Evolutionary conservation across 768 basidiomycete species (phyloP), one percentile per base, ranked within the genome.

Genomic region (Termitomyces sp.): DNA sequence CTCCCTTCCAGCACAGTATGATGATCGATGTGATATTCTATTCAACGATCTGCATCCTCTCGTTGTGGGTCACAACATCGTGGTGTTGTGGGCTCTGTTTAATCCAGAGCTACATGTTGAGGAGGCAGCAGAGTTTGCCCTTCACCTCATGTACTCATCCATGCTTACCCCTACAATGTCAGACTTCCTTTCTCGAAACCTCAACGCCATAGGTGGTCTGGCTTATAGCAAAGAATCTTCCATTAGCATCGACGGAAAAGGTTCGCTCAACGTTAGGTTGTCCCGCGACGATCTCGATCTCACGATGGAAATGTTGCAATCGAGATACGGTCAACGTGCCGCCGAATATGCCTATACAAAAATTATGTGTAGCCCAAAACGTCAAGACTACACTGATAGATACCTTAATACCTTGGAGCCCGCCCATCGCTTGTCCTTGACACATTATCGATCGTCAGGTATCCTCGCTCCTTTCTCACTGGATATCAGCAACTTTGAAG

Each of bases 331-430:
- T 18, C 49, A 64, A 16, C 29, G 53, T n/a, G 52, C 54, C 3
- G 70, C 70, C 13, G 25, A 62, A 13, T 51, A 62, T 42, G 62
- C 61, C 25, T 67, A 66, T 59, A 53, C 56, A 13, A 58, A 65
- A 2, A 65, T 73, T 33, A 76, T 71, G 61, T 53, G 62, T n/a
- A 71, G 64, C 23, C 63, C 71, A 3, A 60, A 66, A 48, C 70
- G 70, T 25, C 55, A 59, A 12, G 79, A 80, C 57, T 64, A 65
- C 52, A 69, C 67, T 29, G 75, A 81, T 42, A 68, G 75, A 16
- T 56, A 68, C 60, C 62, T 73, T 56, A 56, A 63, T 57, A 56
- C 61, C 1, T 63, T 79, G 47, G 62, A 68, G 46, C 72, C 76
- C 4, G 62, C 69, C 0, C 71, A 73, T 59, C 66, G 70, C n/a